Percentiles rank a stretch among this genome's conserved stretches.
These are phyloP conservation scores for Skeletonema potamos DNA, from an alignment of 108 stramenopile species.

Conservation along the genomic window DNA sequence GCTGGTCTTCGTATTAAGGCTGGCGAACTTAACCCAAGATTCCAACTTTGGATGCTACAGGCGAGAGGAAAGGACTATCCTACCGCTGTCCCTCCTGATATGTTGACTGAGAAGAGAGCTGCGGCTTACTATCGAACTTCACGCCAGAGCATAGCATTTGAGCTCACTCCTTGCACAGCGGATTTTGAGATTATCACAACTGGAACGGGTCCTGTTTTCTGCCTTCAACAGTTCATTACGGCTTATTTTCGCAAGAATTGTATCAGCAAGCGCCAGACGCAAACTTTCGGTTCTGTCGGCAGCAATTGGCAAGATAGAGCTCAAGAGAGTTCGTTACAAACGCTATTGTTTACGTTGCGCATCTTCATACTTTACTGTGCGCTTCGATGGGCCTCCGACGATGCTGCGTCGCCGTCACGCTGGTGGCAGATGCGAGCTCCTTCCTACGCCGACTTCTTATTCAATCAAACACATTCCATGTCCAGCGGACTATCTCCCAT, in stretches of 20 bases:
- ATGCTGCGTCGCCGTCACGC: not conserved
- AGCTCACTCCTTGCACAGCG: not conserved
- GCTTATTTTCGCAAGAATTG: not conserved
- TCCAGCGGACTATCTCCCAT: not conserved
- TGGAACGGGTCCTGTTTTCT: slow-evolving; percentile 4
- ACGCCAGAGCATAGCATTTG: slow-evolving; percentile 13
- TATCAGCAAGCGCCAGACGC: not conserved
- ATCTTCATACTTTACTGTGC: slow-evolving; percentile 41
- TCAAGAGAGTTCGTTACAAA: slow-evolving; percentile 39
- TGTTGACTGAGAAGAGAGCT: not conserved
- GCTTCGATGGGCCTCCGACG: slow-evolving; percentile 32
- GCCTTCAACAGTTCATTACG: slow-evolving; percentile 19
- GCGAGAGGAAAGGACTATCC: not conserved
- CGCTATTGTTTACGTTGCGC: slow-evolving; percentile 17
- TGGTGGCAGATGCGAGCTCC: not conserved
- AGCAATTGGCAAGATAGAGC: slow-evolving; percentile 23
- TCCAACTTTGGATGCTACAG: not conserved
- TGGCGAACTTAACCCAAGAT: too few relatives aligned
- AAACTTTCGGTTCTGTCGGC: not conserved
- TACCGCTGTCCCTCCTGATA: too few relatives aligned
- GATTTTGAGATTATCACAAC: slow-evolving; percentile 9
- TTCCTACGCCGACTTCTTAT: not conserved
- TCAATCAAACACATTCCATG: not conserved
- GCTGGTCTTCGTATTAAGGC: too few relatives aligned
- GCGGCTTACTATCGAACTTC: not conserved